These are phyloP conservation scores for Aciculosporium take DNA, from an alignment of 2,329 filamentous ascomycete species.

Conservation along the genomic window DNA sequence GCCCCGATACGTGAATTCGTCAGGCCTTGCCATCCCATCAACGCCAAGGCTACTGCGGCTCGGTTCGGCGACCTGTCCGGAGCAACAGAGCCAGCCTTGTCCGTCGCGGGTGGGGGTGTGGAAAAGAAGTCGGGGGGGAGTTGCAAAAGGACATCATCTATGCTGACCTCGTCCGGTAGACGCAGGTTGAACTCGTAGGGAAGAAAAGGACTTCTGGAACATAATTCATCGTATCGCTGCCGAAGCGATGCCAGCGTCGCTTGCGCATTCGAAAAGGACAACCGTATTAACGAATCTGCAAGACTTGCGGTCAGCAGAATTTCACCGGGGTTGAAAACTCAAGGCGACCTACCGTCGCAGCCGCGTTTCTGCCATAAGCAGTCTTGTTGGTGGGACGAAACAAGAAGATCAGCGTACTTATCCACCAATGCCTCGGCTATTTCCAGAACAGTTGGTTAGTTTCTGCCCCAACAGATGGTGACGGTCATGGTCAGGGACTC, in stretches of 20 bases:
- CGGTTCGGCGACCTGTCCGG: constrained; percentile 31
- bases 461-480: not conserved
- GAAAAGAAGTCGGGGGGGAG: constrained; percentile 43
- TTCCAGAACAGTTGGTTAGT: constrained; percentile 10
- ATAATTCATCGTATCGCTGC: constrained; percentile 51
- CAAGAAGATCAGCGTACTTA: constrained; percentile 59
- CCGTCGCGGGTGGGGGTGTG: constrained; percentile 20
- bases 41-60: constrained; percentile 51
- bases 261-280: constrained; percentile 48
- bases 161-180: constrained; percentile 35
- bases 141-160: constrained; percentile 34
- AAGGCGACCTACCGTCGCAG: constrained; percentile 66
- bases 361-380: constrained; percentile 79
- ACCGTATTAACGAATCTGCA: constrained; percentile 42
- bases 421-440: constrained; percentile 54
- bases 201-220: constrained; percentile 37
- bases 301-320: not conserved
- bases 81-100: constrained; percentile 14
- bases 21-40: constrained; percentile 65
- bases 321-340: too few species aligned
- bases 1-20: constrained; percentile 38
- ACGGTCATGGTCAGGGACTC: constrained; percentile 3
- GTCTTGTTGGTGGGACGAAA: constrained; percentile 60
- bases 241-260: constrained; percentile 43
- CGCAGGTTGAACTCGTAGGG: constrained; percentile 49